Base-by-base conservation (phyloP, 2,329 filamentous ascomycete species). In the Fusarium sp. region DNA sequence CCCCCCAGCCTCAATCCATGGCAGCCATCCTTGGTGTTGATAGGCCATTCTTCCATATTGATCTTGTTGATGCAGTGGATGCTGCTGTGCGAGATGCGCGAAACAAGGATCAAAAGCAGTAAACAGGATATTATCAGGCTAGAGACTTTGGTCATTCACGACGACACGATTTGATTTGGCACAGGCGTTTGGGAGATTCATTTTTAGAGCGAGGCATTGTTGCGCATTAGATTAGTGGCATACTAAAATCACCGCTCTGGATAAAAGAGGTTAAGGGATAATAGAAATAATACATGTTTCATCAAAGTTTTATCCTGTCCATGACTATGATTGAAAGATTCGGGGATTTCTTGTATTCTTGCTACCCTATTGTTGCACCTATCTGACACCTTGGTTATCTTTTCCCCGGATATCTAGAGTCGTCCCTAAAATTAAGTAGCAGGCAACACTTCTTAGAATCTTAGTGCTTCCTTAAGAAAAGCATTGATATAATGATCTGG, bases 1-100 rank as follows among this genome's bases (percentile, higher is more conserved):
- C 35, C 4, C 16, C 9, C n/a, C 61, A 59, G n/a, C 20, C 34
- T 10, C 50, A 30, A 32, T 4, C 66, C 8, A 66, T 69, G 70
- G 76, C 77, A 20, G 78, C 84, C 2, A 73, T 86, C 0, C 82
- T 79, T 32, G 84, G 83, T 1, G 81, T 85, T 18, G 84, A 88
- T 66, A 79, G 85, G 59, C 87, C 87, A 0, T 87, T 84, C 68
- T 87, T 88, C 79, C 87, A 88, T 57, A 70, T 85, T 5, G 86
- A 88, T 70, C 77, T 88, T 18, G 77, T 81, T 25, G 84, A 84
- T 20, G 86, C 85, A 8, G 80, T 87, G 6, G 82, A 84, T 37
- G 78, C 80, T 4, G 83, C 82, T 80, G 79, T 83, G 13, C 61
- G 73, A 18, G 78, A 80, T 64, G 79, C 78, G 3, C 66, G 63